These are phyloP conservation scores for Inonotus hispidus DNA, from an alignment of 1,284 basidiomycete genomes.

Conservation along the genomic window DNA sequence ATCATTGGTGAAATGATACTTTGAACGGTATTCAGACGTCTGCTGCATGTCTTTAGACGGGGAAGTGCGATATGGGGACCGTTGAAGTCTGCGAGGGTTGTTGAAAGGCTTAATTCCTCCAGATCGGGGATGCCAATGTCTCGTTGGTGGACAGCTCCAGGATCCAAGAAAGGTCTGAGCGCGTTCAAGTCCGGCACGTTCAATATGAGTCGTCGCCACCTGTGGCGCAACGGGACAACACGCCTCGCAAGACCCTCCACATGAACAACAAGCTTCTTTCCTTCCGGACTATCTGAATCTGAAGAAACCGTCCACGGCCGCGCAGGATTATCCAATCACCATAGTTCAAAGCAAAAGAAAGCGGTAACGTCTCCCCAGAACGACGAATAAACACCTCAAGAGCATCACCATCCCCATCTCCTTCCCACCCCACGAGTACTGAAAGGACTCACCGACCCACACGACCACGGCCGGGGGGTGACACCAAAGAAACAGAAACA, in stretches of 20 bases:
- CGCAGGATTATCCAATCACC: neutral
- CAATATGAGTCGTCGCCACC: neutral
- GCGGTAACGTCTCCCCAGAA: neutral
- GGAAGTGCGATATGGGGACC: neutral
- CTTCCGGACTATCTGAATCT: neutral
- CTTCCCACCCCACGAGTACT: too few species aligned
- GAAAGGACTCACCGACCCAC: too few species aligned
- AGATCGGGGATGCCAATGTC: neutral
- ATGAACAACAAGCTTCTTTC: neutral
- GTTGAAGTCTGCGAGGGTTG: slow-evolving; percentile 2
- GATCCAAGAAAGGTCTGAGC: neutral
- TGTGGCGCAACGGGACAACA: neutral
- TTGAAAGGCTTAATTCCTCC: neutral
- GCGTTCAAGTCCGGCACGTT: neutral
- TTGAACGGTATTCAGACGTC: neutral
- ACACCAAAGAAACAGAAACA: neutral
- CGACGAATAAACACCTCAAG: slow-evolving; percentile 1
- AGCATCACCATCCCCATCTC: neutral
- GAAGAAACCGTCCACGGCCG: neutral
- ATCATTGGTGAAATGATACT: neutral
- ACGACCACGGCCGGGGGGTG: neutral
- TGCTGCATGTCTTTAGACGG: neutral
- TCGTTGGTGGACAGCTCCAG: neutral
- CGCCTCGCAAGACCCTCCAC: neutral
- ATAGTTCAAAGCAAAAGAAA: slow-evolving; percentile 3